A percentile compares a stretch with the other conserved stretches of the same genome.
phyloP scores from a whole-genome alignment of 345 rosid species.

The Syzygium grande region DNA sequence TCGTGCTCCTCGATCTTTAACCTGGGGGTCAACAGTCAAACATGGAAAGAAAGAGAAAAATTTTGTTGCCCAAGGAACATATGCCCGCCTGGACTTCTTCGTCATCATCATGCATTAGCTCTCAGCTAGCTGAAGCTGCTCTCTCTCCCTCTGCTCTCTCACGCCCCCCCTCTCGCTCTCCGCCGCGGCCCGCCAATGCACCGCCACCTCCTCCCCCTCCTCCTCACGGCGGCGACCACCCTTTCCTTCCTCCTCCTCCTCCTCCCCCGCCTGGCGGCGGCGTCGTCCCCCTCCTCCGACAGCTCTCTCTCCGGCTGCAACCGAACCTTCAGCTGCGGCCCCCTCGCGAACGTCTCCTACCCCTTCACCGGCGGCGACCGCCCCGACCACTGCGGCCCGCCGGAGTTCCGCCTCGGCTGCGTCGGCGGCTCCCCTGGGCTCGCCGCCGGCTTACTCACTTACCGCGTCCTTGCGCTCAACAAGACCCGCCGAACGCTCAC shows the following conservation, averaged over 20 bases:
- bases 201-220: background rate
- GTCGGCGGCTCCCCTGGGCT: background rate
- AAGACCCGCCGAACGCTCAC: constrained; percentile 1
- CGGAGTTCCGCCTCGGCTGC: constrained; percentile 28
- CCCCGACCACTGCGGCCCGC: constrained; percentile 37
- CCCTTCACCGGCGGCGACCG: constrained; percentile 41
- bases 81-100: background rate
- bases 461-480: constrained; percentile 15
- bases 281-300: background rate
- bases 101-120: background rate
- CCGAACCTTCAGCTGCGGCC: constrained; percentile 23
- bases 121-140: background rate
- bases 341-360: constrained; percentile 16
- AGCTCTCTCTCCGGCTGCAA: constrained; percentile 4
- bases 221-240: background rate
- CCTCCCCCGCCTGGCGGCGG: background rate
- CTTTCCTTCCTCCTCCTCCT: background rate
- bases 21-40: constrained; percentile 1
- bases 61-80: too few relatives aligned
- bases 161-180: background rate
- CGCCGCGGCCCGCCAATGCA: background rate
- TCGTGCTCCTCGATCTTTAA: background rate
- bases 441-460: constrained; percentile 4
- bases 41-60: background rate
- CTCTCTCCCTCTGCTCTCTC: background rate